Evolutionary conservation across 2,329 filamentous ascomycete species (phyloP), one percentile per base, ranked within the genome.

Genomic region (Paraphoma chrysanthemicola): DNA sequence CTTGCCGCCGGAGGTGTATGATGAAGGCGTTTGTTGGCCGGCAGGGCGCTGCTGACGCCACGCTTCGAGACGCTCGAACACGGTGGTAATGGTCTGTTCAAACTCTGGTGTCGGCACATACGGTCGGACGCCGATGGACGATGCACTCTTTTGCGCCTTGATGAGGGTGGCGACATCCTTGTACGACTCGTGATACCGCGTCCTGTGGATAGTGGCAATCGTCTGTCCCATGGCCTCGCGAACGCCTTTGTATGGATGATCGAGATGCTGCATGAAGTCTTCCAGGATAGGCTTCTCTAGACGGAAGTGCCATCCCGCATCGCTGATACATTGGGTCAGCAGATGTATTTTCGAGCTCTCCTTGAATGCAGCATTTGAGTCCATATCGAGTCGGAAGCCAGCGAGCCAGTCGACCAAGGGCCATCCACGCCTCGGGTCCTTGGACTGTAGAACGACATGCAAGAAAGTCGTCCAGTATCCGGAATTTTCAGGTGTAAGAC

Each of bases 241-340:
- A 6, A 99, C 95, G 30, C 93, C 91, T 81, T 99, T 99, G 81
- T 99, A 99, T 0, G 95, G 95, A 75, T 99, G 95, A 72, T 99
- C 93, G 41, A 99, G 88, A 74, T 99, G 95, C 23, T 85, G 83
- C 57, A 99, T 82, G 78, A 98, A 97, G 75, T 99, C 88, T 33
- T 96, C 83, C 6, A 97, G 81, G 48, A 99, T 94, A 0, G 93
- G 93, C 77, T 92, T 87, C 66, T 96, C 92, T 10, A 92, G 83
- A 60, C 92, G 92, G 82, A 97, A 99, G 76, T 99, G 95, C 95
- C 96, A 99, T 1, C 95, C 95, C 36, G 89, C 86, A 68, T 97
- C 93, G 44, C 88, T 88, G 56, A 99, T 90, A 60, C 91, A 86
- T 64, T 96, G 92, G 66, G 97, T 92, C 16, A 99, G 82, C 30